A percentile compares a stretch with the other conserved stretches of the same genome.
These are phyloP conservation scores for Leishmania mexicana DNA, from an alignment of 208 protist genomes.

Conservation along the genomic window DNA sequence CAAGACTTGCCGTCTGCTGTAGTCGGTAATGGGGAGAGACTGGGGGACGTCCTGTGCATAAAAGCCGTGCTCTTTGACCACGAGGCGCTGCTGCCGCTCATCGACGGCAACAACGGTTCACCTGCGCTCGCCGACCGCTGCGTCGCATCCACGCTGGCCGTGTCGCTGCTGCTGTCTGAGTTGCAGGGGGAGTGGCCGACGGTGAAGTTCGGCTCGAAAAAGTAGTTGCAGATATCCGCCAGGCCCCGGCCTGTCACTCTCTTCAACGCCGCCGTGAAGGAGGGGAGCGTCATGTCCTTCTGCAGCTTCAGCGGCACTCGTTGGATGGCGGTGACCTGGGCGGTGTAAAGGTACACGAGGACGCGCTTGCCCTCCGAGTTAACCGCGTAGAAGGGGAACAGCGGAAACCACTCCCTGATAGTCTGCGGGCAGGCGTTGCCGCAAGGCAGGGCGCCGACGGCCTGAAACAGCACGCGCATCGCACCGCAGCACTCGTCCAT, in stretches of 20 bases:
- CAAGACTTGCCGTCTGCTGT: not conserved
- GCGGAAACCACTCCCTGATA: constrained; percentile 52
- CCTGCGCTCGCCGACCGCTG: not conserved
- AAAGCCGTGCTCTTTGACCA: not conserved
- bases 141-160: not conserved
- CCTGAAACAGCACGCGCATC: constrained; percentile 58
- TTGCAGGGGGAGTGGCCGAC: constrained; percentile 13
- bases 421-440: constrained; percentile 43
- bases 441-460: constrained; percentile 55
- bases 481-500: constrained; percentile 47
- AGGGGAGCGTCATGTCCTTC: constrained; percentile 47
- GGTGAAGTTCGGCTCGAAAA: constrained; percentile 37
- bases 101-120: not conserved
- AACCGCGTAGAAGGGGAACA: constrained; percentile 69
- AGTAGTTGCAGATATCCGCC: constrained; percentile 39
- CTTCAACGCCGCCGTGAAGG: constrained; percentile 27
- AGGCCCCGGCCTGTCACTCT: constrained; percentile 15
- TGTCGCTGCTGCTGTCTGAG: not conserved
- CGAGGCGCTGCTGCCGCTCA: not conserved
- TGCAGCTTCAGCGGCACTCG: constrained; percentile 38
- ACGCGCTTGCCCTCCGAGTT: constrained; percentile 61
- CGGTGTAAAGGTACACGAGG: constrained; percentile 55
- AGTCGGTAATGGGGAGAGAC: not conserved
- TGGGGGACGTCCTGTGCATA: not conserved
- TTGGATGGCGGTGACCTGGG: constrained; percentile 30